Conservation (phyloP, 176 grass and related monocot genomes). For the Aegilops umbellulata region DNA sequence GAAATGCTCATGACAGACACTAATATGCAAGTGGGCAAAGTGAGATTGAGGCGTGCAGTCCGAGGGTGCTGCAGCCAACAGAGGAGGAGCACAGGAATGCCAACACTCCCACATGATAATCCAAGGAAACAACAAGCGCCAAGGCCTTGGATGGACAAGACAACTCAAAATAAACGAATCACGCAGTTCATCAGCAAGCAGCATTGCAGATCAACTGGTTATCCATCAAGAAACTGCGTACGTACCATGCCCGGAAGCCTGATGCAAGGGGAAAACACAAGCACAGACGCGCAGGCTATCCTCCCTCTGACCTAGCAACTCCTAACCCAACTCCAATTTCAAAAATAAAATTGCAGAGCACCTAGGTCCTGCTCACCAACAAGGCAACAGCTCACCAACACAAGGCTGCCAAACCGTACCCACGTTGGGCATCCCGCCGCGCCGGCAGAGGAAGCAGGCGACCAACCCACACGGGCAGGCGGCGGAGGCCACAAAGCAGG, state of each 20-base stretch:
- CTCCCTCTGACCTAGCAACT: too few relatives aligned
- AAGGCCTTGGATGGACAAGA: neutral
- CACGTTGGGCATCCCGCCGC: slow-evolving; percentile 14
- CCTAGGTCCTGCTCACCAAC: neutral
- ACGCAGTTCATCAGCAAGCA: neutral
- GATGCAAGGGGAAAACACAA: neutral
- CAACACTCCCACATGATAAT: neutral
- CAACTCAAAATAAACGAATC: neutral
- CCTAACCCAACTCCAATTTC: too few relatives aligned
- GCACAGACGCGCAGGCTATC: neutral
- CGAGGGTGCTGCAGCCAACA: neutral
- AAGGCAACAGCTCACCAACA: slow-evolving; percentile 27
- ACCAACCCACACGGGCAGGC: slow-evolving; percentile 5
- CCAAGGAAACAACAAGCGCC: neutral
- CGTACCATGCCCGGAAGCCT: neutral
- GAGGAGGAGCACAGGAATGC: neutral
- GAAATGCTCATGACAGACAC: too few relatives aligned
- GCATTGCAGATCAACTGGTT: slow-evolving; percentile 1
- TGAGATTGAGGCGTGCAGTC: neutral
- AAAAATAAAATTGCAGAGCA: neutral
- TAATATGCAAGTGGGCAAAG: neutral
- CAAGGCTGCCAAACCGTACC: neutral
- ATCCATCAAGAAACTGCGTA: neutral
- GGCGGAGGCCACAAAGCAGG: neutral
- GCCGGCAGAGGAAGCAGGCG: neutral